Percentiles rank a stretch among this genome's conserved stretches.
These are phyloP conservation scores for Bolboschoenus planiculmis DNA, from an alignment of 176 grass and related monocot species.

Conservation along the genomic window DNA sequence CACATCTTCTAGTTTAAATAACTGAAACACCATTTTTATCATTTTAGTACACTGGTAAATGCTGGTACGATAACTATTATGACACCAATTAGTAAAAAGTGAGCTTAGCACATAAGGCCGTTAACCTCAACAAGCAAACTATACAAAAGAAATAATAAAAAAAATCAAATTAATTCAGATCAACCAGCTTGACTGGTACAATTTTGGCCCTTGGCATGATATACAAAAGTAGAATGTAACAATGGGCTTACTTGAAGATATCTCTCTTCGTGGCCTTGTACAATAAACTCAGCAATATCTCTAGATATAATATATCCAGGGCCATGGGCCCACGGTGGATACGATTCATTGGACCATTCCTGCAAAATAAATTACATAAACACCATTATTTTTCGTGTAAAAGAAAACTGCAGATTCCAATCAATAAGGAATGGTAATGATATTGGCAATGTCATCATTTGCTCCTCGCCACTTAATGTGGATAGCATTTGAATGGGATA, in stretches of 20 bases:
- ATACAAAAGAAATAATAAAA: not conserved
- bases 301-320: conserved; percentile 82
- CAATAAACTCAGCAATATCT: conserved; percentile 79
- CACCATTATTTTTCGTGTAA: not conserved
- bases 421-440: not conserved
- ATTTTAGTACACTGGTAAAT: not conserved
- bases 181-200: not conserved
- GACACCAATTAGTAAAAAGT: not conserved
- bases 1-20: conserved; percentile 96
- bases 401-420: not conserved
- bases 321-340: conserved; percentile 93
- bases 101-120: too few species aligned
- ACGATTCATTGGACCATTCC: conserved; percentile 62
- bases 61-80: not conserved
- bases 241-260: conserved; percentile 52
- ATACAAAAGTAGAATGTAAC: not conserved
- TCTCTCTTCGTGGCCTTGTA: conserved; percentile 54
- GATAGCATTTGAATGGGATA: not conserved
- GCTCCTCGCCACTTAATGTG: not conserved
- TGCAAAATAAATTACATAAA: conserved; percentile 17
- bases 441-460: not conserved
- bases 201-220: not conserved
- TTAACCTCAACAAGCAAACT: not conserved
- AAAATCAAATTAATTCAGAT: not conserved
- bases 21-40: conserved; percentile 30